Conservation (phyloP, 306 rosid species). For the Citrullus mucosospermus region DNA sequence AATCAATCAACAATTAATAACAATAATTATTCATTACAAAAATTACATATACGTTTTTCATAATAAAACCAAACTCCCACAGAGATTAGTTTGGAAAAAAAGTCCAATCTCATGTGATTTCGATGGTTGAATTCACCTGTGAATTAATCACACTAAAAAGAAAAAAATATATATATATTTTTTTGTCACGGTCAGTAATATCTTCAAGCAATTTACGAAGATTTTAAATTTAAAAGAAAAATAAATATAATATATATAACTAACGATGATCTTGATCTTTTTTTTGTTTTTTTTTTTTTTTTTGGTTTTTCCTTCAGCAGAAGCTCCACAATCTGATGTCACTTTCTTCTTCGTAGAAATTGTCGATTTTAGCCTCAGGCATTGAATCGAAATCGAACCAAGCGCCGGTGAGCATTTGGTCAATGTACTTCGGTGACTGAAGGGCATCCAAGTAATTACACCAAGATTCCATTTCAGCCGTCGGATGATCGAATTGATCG, state of each 20-base stretch:
- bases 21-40: not conserved
- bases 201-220: constrained; percentile 3
- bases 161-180: not conserved
- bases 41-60: not conserved
- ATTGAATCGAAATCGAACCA: constrained; percentile 44
- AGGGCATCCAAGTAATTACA: constrained; percentile 27
- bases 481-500: constrained; percentile 15
- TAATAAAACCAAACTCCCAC: not conserved
- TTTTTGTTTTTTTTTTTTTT: not conserved
- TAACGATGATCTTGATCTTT: not conserved
- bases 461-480: constrained; percentile 56
- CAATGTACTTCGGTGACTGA: constrained; percentile 42
- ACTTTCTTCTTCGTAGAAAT: constrained; percentile 62
- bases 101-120: not conserved
- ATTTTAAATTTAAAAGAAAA: not conserved
- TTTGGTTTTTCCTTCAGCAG: constrained; percentile 5
- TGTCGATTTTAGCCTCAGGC: constrained; percentile 18
- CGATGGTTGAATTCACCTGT: not conserved
- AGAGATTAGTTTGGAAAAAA: constrained; percentile 1
- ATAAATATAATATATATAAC: not conserved
- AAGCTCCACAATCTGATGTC: constrained; percentile 83
- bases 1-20: constrained; percentile 4
- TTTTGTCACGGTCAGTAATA: constrained; percentile 5
- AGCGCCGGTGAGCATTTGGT: constrained; percentile 41
- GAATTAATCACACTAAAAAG: not conserved